phyloP scores from a whole-genome alignment of 345 rosid species.

The Moricandia moricandioides region DNA sequence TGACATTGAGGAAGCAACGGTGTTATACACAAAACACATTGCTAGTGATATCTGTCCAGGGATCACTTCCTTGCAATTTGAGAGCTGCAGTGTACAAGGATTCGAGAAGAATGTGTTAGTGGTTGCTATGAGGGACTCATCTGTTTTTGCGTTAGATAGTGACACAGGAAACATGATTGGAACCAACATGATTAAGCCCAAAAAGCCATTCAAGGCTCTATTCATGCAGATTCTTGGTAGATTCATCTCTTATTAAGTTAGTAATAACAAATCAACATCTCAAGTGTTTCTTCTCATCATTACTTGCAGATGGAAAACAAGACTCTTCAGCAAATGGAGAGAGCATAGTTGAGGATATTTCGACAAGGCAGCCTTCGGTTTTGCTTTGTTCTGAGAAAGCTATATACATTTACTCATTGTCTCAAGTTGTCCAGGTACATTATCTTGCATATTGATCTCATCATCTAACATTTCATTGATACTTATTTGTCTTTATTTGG shows the following conservation, averaged over 20 bases:
- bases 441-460: not conserved
- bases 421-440: conserved; percentile 51
- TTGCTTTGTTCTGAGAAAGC: conserved; percentile 87
- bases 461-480: not conserved
- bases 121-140: conserved; percentile 79
- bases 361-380: conserved; percentile 50
- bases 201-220: conserved; percentile 78
- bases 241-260: not conserved
- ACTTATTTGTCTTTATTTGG: not conserved
- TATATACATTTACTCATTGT: conserved; percentile 66
- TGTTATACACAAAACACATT: conserved; percentile 56
- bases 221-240: conserved; percentile 69
- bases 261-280: not conserved
- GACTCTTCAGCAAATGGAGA: conserved; percentile 39
- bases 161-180: conserved; percentile 71
- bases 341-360: conserved; percentile 44
- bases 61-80: conserved; percentile 62
- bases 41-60: conserved; percentile 66
- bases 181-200: conserved; percentile 59
- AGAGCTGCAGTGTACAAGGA: conserved; percentile 62
- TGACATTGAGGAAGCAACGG: conserved; percentile 54
- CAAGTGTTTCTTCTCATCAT: conserved; percentile 9
- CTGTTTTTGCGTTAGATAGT: conserved; percentile 66
- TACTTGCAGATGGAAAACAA: conserved; percentile 53
- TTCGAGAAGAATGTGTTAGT: conserved; percentile 77